Percentiles rank a stretch among this genome's conserved stretches.
Conservation (phyloP, 2,329 filamentous ascomycete species). For the Ceratocystis harringtonii region DNA sequence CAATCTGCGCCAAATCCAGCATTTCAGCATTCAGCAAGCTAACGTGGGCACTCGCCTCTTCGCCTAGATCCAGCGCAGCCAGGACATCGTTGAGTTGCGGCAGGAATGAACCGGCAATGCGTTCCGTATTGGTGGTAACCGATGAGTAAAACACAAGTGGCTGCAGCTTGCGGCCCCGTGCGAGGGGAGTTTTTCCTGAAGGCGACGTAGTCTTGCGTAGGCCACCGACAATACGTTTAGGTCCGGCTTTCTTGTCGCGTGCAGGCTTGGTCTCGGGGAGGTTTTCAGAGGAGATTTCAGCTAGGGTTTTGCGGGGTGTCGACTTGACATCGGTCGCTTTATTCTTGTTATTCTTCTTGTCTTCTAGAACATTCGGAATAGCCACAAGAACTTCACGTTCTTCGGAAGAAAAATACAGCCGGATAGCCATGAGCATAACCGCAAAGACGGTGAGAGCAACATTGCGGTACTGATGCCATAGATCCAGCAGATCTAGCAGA, state of each 20-base stretch:
- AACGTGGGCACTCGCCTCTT: slow-evolving; percentile 17
- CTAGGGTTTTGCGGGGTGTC: slow-evolving; percentile 6
- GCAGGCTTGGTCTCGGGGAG: slow-evolving; percentile 20
- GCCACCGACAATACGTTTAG: slow-evolving; percentile 36
- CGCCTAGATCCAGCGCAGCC: slow-evolving; percentile 28
- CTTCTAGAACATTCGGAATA: slow-evolving; percentile 26
- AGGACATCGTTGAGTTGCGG: slow-evolving; percentile 39
- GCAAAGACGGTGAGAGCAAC: slow-evolving; percentile 30
- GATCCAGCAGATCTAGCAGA: slow-evolving; percentile 26
- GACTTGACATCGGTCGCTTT: not conserved
- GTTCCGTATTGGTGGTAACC: slow-evolving; percentile 69
- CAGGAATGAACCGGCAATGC: slow-evolving; percentile 50
- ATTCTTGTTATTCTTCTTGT: slow-evolving; percentile 18
- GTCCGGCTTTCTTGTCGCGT: slow-evolving; percentile 21
- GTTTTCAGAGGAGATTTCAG: not conserved
- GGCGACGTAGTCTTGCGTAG: slow-evolving; percentile 23
- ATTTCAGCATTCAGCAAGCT: slow-evolving; percentile 44
- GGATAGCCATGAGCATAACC: slow-evolving; percentile 26
- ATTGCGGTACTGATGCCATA: slow-evolving; percentile 35
- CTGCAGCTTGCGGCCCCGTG: slow-evolving; percentile 39
- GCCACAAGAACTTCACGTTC: slow-evolving; percentile 25
- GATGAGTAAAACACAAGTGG: slow-evolving; percentile 80
- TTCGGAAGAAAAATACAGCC: slow-evolving; percentile 30
- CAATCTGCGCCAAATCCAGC: slow-evolving; percentile 68
- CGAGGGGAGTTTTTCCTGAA: slow-evolving; percentile 19